Conservation (phyloP, 768 basidiomycete species). For the Mrakia frigida region DNA sequence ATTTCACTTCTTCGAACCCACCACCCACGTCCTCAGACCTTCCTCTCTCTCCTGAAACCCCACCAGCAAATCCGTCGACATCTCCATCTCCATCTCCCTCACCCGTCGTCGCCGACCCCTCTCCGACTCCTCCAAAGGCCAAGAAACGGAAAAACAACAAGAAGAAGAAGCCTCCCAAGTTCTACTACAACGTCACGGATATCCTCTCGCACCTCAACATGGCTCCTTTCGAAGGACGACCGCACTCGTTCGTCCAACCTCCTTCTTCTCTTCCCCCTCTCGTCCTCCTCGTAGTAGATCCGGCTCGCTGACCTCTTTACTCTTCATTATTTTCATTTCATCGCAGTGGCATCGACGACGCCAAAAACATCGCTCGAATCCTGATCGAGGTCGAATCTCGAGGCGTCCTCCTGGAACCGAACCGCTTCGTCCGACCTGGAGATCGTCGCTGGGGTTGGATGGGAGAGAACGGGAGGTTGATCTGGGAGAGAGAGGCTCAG, state of each 20-base stretch:
- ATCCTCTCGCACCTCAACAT: conserved; percentile 23
- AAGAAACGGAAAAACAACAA: background rate
- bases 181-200: conserved; percentile 19
- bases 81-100: background rate
- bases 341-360: conserved; percentile 49
- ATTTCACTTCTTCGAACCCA: too few relatives aligned
- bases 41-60: background rate
- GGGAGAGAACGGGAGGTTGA: conserved; percentile 39
- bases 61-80: background rate
- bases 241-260: conserved; percentile 15
- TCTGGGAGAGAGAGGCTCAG: conserved; percentile 13
- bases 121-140: background rate
- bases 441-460: conserved; percentile 68
- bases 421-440: conserved; percentile 61
- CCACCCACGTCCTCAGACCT: too few relatives aligned
- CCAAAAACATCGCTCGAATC: conserved; percentile 80
- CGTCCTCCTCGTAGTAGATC: background rate
- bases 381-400: conserved; percentile 55
- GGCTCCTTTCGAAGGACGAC: conserved; percentile 24
- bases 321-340: background rate
- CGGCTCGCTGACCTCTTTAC: background rate
- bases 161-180: conserved; percentile 15
- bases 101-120: background rate
- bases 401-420: conserved; percentile 65
- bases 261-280: background rate